phyloP scores from a whole-genome alignment of 1,284 basidiomycete species.

The Ganoderma boninense region DNA sequence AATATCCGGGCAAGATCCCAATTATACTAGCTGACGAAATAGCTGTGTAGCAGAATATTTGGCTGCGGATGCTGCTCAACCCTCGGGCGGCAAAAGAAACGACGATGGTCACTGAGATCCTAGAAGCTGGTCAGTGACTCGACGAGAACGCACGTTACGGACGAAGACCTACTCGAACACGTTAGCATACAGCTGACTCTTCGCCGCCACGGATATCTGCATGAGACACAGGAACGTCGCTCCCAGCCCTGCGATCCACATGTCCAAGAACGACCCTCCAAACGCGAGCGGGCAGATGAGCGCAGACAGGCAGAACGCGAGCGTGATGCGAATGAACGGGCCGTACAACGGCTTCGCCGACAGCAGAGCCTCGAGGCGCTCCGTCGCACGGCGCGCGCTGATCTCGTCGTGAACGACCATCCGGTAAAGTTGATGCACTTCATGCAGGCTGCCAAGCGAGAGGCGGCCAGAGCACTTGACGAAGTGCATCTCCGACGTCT shows the following conservation, averaged over 20 bases:
- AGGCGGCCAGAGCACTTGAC: constrained; percentile 80
- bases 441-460: constrained; percentile 78
- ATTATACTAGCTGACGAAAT: constrained; percentile 87
- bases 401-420: constrained; percentile 87
- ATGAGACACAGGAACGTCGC: constrained; percentile 73
- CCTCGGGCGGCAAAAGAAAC: constrained; percentile 85
- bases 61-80: constrained; percentile 75
- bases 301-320: constrained; percentile 77
- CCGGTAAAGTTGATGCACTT: constrained; percentile 80
- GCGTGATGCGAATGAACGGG: constrained; percentile 61
- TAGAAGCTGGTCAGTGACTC: constrained; percentile 38
- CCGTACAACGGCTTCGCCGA: constrained; percentile 67
- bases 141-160: not conserved
- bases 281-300: constrained; percentile 86
- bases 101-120: constrained; percentile 83
- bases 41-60: constrained; percentile 88
- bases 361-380: constrained; percentile 56
- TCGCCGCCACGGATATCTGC: constrained; percentile 75
- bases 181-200: constrained; percentile 83
- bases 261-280: constrained; percentile 85
- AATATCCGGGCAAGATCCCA: constrained; percentile 83
- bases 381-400: constrained; percentile 75
- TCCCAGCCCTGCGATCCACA: constrained; percentile 78
- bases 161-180: constrained; percentile 81
- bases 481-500: constrained; percentile 84